Evolutionary conservation across 805 yeast genomes (phyloP).

Genomic region (Pichia scutulata): DNA sequence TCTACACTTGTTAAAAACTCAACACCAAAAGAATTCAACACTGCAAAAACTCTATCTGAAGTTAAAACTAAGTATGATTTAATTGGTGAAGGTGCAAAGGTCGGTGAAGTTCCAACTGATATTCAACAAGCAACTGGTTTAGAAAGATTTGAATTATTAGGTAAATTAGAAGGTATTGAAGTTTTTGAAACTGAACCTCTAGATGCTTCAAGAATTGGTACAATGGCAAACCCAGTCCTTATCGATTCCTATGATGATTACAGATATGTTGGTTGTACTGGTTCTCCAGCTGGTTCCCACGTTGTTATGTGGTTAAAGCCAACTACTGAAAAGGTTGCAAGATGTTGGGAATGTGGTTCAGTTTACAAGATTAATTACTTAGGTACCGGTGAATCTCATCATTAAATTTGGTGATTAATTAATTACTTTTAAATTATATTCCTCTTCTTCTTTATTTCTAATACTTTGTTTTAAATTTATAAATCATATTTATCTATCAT

Average conservation of each 20-base stretch:
- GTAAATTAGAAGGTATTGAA: constrained; percentile 92
- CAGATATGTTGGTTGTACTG: constrained; percentile 97
- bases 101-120: constrained; percentile 84
- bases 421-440: background rate
- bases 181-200: constrained; percentile 85
- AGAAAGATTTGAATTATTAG: constrained; percentile 91
- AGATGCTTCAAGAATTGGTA: constrained; percentile 83
- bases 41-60: constrained; percentile 65
- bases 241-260: constrained; percentile 86
- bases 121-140: constrained; percentile 97
- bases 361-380: constrained; percentile 83
- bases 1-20: constrained; percentile 21
- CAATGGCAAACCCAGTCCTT: constrained; percentile 80
- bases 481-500: background rate
- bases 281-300: constrained; percentile 91
- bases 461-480: constrained; percentile 2
- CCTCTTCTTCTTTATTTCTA: background rate
- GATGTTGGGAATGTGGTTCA: constrained; percentile 99
- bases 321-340: constrained; percentile 69
- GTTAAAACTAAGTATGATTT: constrained; percentile 71
- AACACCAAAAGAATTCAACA: constrained; percentile 40
- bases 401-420: constrained; percentile 27
- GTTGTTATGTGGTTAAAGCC: constrained; percentile 89
- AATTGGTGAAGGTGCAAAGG: constrained; percentile 85
- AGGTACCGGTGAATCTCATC: constrained; percentile 65